Conservation (phyloP, 78 protist species). For the Pigoraptor vietnamica region DNA sequence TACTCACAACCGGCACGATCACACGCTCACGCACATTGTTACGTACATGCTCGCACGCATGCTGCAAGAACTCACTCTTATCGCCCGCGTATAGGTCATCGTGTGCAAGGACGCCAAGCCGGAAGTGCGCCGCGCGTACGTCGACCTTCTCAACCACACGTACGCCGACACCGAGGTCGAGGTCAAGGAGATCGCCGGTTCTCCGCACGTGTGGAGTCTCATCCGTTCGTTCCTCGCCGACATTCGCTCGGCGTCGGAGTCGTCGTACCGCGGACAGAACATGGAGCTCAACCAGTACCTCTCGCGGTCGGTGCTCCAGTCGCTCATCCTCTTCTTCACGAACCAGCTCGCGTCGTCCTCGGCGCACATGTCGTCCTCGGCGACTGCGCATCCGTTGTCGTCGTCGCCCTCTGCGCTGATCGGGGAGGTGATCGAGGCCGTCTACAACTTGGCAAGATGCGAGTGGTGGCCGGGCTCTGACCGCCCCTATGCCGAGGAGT, state of each 20-base stretch:
- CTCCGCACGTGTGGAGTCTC: conserved; percentile 23
- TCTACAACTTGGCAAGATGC: neutral
- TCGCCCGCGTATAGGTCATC: neutral
- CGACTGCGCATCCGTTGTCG: neutral
- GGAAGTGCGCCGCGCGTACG: conserved; percentile 17
- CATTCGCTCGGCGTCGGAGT: neutral
- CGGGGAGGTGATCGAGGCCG: neutral
- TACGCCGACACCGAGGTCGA: conserved; percentile 27
- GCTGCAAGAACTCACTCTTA: neutral
- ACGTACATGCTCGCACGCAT: neutral
- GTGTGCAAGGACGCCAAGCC: neutral
- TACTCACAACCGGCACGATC: neutral
- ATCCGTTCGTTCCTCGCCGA: neutral
- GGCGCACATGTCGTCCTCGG: neutral
- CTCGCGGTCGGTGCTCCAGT: neutral
- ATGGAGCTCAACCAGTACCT: neutral
- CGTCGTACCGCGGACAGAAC: neutral
- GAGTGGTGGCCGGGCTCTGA: neutral
- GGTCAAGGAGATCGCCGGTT: conserved; percentile 2
- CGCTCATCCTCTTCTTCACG: neutral
- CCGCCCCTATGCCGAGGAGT: neutral
- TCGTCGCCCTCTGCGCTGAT: neutral
- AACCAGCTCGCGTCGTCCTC: neutral
- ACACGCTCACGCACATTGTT: neutral
- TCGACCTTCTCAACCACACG: conserved; percentile 4